A percentile compares a stretch with the other conserved stretches of the same genome.
phyloP scores from a whole-genome alignment of 805 yeast species.

The Torulaspora indica region DNA sequence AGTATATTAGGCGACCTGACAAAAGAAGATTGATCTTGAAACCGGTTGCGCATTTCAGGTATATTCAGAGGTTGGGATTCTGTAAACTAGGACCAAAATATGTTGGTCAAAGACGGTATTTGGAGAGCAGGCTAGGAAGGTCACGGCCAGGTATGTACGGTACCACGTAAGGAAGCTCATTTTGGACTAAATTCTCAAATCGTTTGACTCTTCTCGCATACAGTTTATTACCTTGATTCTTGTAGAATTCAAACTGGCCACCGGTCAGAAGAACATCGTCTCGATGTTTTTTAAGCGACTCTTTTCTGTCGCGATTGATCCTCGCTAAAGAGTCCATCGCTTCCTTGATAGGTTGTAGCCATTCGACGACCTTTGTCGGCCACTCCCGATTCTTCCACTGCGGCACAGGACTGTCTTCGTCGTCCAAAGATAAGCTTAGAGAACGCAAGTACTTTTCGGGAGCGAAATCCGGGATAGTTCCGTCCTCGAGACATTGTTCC shows the following conservation, averaged over 20 bases:
- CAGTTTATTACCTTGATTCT: conserved; percentile 21
- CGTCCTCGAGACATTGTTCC: conserved; percentile 26
- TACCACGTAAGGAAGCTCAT: conserved; percentile 20
- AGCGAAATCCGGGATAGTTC: conserved; percentile 4
- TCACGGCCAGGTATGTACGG: conserved; percentile 20
- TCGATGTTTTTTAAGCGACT: conserved; percentile 20
- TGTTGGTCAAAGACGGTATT: conserved; percentile 16
- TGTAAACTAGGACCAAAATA: neutral
- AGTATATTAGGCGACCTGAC: conserved; percentile 26
- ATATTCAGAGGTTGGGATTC: too few species aligned
- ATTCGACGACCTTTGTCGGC: conserved; percentile 14
- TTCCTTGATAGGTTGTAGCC: conserved; percentile 30
- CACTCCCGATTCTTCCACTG: neutral
- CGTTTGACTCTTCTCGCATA: conserved; percentile 26
- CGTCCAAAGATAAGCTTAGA: neutral
- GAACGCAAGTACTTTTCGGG: conserved; percentile 11
- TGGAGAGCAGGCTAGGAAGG: conserved; percentile 16
- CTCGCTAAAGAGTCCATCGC: conserved; percentile 11
- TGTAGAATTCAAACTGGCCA: conserved; percentile 19
- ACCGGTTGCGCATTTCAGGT: neutral
- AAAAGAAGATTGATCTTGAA: conserved; percentile 13
- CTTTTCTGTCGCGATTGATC: conserved; percentile 10
- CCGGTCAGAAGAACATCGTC: conserved; percentile 15
- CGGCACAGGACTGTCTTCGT: neutral
- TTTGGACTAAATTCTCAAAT: conserved; percentile 18